Conservation (phyloP, 2,329 filamentous ascomycete species). For the Colletotrichum tropicicola region DNA sequence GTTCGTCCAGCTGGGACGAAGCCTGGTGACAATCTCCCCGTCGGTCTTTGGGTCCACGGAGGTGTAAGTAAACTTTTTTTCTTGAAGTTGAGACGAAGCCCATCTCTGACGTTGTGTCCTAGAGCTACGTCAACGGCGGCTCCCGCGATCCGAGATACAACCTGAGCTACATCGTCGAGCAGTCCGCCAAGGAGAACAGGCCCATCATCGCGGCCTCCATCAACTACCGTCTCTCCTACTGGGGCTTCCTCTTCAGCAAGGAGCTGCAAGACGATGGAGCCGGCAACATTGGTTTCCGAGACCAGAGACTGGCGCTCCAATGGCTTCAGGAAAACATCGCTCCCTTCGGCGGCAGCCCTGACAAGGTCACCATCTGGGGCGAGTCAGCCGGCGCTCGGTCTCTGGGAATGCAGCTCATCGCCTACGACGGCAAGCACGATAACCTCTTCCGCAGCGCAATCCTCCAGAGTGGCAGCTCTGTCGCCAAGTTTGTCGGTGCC, state of each 20-base stretch:
- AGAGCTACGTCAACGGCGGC: constrained; percentile 44
- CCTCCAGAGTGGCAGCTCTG: constrained; percentile 67
- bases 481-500: constrained; percentile 58
- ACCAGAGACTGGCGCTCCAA: constrained; percentile 67
- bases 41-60: constrained; percentile 67
- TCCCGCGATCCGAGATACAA: constrained; percentile 41
- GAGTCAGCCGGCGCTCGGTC: constrained; percentile 68
- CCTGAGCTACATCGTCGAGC: constrained; percentile 42
- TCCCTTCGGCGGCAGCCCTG: constrained; percentile 71
- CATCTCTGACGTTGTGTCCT: background rate
- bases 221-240: constrained; percentile 70
- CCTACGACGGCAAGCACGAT: constrained; percentile 69
- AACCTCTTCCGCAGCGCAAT: constrained; percentile 72
- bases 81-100: background rate
- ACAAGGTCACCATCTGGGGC: constrained; percentile 72
- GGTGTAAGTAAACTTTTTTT: constrained; percentile 45
- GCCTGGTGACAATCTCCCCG: constrained; percentile 56
- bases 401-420: constrained; percentile 67
- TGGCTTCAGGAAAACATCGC: constrained; percentile 73
- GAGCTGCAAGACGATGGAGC: constrained; percentile 63
- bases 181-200: constrained; percentile 52
- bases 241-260: constrained; percentile 67
- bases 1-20: constrained; percentile 55
- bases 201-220: constrained; percentile 71
- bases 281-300: constrained; percentile 67